Evolutionary conservation across 257 asterid species (phyloP).

Genomic region (Plantago major): DNA sequence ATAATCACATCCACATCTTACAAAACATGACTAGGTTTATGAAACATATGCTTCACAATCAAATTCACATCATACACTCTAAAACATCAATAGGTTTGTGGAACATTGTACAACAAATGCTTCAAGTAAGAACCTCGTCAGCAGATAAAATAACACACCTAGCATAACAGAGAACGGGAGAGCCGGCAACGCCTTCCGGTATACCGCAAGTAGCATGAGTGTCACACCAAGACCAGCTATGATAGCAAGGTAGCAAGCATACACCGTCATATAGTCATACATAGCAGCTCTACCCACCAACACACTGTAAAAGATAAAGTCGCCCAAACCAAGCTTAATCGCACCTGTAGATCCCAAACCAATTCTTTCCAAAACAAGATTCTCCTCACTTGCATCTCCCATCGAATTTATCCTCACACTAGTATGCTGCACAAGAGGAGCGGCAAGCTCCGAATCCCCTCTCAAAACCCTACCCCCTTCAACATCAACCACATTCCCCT

Average conservation of each 20-base stretch:
- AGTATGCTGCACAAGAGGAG: conserved; percentile 68
- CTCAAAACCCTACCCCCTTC: conserved; percentile 41
- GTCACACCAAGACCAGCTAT: conserved; percentile 92
- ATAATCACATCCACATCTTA: no score
- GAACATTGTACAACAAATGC: conserved; percentile 84
- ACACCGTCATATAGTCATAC: conserved; percentile 92
- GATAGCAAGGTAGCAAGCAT: conserved; percentile 95
- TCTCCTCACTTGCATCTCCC: conserved; percentile 39
- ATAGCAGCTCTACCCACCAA: conserved; percentile 95
- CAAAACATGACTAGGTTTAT: no score
- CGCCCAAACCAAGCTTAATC: conserved; percentile 92
- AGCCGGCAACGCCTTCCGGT: conserved; percentile 94
- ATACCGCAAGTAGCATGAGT: conserved; percentile 74
- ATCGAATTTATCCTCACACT: conserved; percentile 41
- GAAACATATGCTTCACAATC: no score
- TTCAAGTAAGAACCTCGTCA: conserved; percentile 83
- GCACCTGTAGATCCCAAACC: conserved; percentile 95
- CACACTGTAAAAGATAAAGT: conserved; percentile 91
- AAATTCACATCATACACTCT: conserved; percentile 21
- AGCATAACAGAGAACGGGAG: conserved; percentile 80
- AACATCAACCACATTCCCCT: conserved; percentile 33
- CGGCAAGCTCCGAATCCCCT: conserved; percentile 55
- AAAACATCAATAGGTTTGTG: conserved; percentile 78
- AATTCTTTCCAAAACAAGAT: conserved; percentile 63
- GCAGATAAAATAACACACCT: conserved; percentile 80